phyloP scores from a whole-genome alignment of 208 protist species.

The Crithidia sp. region DNA sequence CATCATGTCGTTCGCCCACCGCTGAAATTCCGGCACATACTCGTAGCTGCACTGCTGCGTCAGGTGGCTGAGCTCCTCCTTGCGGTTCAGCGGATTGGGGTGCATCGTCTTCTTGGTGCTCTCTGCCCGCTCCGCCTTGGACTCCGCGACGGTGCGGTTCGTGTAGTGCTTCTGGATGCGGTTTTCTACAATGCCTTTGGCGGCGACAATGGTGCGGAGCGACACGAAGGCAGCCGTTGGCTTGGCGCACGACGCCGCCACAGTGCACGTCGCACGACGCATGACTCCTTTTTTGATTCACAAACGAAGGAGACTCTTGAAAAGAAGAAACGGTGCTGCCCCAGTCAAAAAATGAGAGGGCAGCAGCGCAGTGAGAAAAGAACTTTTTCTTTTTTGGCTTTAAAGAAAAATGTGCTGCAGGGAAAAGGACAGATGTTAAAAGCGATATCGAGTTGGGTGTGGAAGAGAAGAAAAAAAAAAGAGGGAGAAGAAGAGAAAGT shows the following conservation, averaged over 20 bases:
- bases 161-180: conserved; percentile 85
- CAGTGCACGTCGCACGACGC: conserved; percentile 19
- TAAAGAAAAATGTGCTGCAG: too few relatives aligned
- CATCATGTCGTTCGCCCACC: conserved; percentile 92
- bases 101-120: conserved; percentile 52
- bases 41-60: conserved; percentile 90
- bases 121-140: conserved; percentile 71
- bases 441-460: too few relatives aligned
- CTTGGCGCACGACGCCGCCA: conserved; percentile 11
- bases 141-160: conserved; percentile 81
- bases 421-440: too few relatives aligned
- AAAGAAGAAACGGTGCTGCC: too few relatives aligned
- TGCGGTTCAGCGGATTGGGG: conserved; percentile 79
- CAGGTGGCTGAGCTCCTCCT: conserved; percentile 87
- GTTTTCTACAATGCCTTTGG: conserved; percentile 90
- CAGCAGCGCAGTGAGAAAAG: background rate
- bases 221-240: conserved; percentile 2
- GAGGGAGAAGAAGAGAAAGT: too few relatives aligned
- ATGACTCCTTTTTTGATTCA: conserved; percentile 10
- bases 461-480: too few relatives aligned
- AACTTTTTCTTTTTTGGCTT: background rate
- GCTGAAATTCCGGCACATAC: conserved; percentile 93
- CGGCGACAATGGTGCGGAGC: conserved; percentile 62
- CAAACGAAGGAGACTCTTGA: background rate
- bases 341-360: too few relatives aligned